A percentile compares a stretch with the other conserved stretches of the same genome.
phyloP scores from a whole-genome alignment of 2,329 filamentous ascomycete genomes.

The Zasmidium cellare region DNA sequence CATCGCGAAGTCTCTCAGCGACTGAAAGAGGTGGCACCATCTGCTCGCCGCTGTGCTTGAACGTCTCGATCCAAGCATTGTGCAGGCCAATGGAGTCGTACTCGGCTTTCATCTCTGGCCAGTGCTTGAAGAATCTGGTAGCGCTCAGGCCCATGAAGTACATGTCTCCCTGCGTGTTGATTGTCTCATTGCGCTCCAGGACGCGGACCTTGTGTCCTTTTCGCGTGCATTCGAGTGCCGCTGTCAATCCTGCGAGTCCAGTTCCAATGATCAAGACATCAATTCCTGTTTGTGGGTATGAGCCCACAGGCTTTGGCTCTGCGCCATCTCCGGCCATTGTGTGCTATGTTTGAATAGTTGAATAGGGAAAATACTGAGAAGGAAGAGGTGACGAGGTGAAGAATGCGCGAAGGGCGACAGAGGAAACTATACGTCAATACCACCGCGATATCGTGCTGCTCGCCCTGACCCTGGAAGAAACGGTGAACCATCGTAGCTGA shows the following conservation, averaged over 20 bases:
- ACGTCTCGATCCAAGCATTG: slow-evolving; percentile 17
- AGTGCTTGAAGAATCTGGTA: slow-evolving; percentile 56
- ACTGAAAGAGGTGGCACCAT: slow-evolving; percentile 20
- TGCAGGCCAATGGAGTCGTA: slow-evolving; percentile 17
- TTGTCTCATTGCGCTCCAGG: slow-evolving; percentile 17
- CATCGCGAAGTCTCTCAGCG: slow-evolving; percentile 12
- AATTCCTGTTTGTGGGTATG: slow-evolving; percentile 39
- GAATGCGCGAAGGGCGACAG: background rate
- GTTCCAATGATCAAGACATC: slow-evolving; percentile 27
- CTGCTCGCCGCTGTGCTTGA: slow-evolving; percentile 22
- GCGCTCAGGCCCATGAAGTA: slow-evolving; percentile 61
- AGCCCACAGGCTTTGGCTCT: slow-evolving; percentile 51
- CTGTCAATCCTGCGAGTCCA: slow-evolving; percentile 25
- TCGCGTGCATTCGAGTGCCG: slow-evolving; percentile 26
- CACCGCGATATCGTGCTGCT: background rate
- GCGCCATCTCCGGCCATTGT: slow-evolving; percentile 37
- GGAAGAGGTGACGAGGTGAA: background rate
- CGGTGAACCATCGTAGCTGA: background rate
- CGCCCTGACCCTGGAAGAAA: background rate
- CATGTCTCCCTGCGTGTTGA: slow-evolving; percentile 54
- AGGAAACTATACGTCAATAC: background rate
- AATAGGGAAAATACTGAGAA: background rate
- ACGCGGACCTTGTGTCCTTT: slow-evolving; percentile 29
- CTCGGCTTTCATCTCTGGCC: slow-evolving; percentile 51
- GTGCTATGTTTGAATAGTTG: background rate